Conservation (phyloP, 208 protist species). For the Crithidia acanthocephali region DNA sequence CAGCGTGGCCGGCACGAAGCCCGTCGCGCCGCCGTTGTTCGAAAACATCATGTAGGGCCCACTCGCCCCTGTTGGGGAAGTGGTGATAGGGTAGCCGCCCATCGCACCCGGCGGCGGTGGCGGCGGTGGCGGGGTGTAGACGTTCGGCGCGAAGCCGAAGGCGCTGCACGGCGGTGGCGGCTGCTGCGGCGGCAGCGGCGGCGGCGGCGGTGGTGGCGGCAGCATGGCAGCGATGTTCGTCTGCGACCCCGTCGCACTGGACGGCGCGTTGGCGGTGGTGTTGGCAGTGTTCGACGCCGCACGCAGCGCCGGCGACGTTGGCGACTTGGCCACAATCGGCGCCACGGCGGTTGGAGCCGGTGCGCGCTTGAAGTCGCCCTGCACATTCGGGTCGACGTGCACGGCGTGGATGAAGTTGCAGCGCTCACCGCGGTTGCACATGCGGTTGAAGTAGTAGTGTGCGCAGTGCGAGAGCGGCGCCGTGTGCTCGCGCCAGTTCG, state of each 20-base stretch:
- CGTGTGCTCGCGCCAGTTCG: slow-evolving; percentile 40
- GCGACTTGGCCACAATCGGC: slow-evolving; percentile 19
- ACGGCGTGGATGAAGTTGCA: slow-evolving; percentile 84
- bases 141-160: slow-evolving; percentile 21
- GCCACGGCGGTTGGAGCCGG: slow-evolving; percentile 46
- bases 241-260: neutral
- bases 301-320: slow-evolving; percentile 1
- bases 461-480: slow-evolving; percentile 77
- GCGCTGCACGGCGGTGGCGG: slow-evolving; percentile 4
- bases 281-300: neutral
- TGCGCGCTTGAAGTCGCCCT: slow-evolving; percentile 65
- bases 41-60: slow-evolving; percentile 28
- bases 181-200: slow-evolving; percentile 10
- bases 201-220: slow-evolving; percentile 9
- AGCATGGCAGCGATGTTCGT: slow-evolving; percentile 6
- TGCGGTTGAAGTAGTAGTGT: slow-evolving; percentile 88
- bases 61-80: neutral
- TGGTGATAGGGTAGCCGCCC: slow-evolving; percentile 8
- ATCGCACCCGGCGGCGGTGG: slow-evolving; percentile 10
- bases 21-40: slow-evolving; percentile 5
- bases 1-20: slow-evolving; percentile 18
- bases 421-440: slow-evolving; percentile 79
- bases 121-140: slow-evolving; percentile 7
- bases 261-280: neutral
- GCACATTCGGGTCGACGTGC: slow-evolving; percentile 71